Evolutionary conservation across 805 yeast genomes (phyloP).

Genomic region (Metschnikowia chrysomelidarum): DNA sequence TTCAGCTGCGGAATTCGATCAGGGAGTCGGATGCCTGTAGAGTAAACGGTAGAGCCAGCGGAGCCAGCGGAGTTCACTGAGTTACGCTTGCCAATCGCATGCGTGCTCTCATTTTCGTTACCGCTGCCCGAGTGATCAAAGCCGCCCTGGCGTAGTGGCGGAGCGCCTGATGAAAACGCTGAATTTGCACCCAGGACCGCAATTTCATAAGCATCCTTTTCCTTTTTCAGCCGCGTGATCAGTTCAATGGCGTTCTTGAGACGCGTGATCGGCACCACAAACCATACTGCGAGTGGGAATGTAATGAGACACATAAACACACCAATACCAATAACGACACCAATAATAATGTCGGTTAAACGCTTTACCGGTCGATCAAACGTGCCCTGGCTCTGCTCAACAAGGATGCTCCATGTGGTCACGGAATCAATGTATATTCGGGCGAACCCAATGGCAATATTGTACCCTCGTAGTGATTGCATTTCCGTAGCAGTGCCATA

Average conservation of each 20-base stretch:
- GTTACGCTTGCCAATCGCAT: conserved; percentile 12
- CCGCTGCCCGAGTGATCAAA: neutral
- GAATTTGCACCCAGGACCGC: conserved; percentile 1
- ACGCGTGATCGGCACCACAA: conserved; percentile 77
- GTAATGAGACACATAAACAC: conserved; percentile 72
- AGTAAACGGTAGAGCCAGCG: conserved; percentile 35
- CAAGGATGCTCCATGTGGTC: conserved; percentile 66
- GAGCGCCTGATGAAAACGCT: neutral
- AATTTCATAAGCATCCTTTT: conserved; percentile 14
- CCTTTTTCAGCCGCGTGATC: conserved; percentile 46
- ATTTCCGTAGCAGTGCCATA: conserved; percentile 32
- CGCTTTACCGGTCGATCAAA: conserved; percentile 64
- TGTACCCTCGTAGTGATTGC: conserved; percentile 20
- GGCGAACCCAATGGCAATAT: conserved; percentile 37
- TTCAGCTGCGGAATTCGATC: conserved; percentile 34
- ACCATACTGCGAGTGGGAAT: conserved; percentile 78
- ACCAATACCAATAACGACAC: conserved; percentile 77
- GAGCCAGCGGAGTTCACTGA: conserved; percentile 30
- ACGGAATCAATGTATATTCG: conserved; percentile 30
- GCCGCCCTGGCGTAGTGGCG: neutral
- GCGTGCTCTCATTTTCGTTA: conserved; percentile 1
- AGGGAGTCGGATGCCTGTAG: conserved; percentile 41
- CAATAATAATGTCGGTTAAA: conserved; percentile 67
- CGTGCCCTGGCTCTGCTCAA: conserved; percentile 57
- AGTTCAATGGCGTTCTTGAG: conserved; percentile 81